These are phyloP conservation scores for Saccharomycopsis sp. DNA, from an alignment of 805 yeast genomes.

Conservation along the genomic window DNA sequence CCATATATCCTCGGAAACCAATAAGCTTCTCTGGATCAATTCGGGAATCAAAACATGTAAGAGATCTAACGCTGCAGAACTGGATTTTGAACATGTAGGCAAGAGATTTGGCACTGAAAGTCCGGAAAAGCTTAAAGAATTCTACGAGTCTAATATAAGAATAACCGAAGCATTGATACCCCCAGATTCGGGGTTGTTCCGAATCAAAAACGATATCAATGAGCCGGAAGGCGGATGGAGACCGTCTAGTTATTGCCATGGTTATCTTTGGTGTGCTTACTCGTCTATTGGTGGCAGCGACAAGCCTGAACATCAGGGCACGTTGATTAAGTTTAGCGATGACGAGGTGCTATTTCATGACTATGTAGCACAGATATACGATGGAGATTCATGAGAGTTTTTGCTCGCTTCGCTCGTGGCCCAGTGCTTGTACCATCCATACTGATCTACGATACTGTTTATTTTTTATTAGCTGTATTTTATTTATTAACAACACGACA, in stretches of 20 bases:
- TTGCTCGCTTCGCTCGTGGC: too few species aligned
- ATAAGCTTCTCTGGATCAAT: constrained; percentile 48
- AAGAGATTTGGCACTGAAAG: constrained; percentile 11
- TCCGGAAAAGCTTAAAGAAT: constrained; percentile 26
- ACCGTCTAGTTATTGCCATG: constrained; percentile 42
- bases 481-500: too few species aligned
- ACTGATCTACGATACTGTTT: too few species aligned
- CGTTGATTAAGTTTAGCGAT: constrained; percentile 5
- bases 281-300: constrained; percentile 39
- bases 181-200: constrained; percentile 35
- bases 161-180: constrained; percentile 46
- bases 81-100: constrained; percentile 28
- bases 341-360: constrained; percentile 11
- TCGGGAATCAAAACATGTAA: constrained; percentile 49
- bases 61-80: constrained; percentile 31
- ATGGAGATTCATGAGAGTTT: constrained; percentile 5
- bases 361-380: constrained; percentile 11
- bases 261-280: constrained; percentile 59
- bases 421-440: too few species aligned
- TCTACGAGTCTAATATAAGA: constrained; percentile 33
- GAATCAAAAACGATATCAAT: constrained; percentile 25
- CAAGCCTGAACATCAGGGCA: constrained; percentile 18
- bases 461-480: too few species aligned
- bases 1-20: constrained; percentile 43
- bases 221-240: constrained; percentile 52